Evolutionary conservation across 2,329 filamentous ascomycete species (phyloP), one percentile per base, ranked within the genome.

Genomic region (Nannizzia gypsea): DNA sequence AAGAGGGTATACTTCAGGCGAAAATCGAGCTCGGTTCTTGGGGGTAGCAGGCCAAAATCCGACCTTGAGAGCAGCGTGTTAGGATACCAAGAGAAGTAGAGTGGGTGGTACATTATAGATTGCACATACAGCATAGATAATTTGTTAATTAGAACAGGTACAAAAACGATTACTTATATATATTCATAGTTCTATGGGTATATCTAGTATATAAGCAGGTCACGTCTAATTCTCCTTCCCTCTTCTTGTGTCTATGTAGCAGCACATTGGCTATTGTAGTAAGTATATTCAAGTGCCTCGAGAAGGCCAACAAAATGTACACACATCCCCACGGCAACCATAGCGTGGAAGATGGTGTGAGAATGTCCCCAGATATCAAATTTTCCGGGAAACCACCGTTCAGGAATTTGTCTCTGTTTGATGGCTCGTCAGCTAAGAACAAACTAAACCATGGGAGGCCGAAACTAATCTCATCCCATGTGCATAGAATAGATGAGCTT

Each of bases 1-100:
- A 89, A 89, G 76, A 74, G 86, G 1, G 67, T 78, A 11, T 82
- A 75, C 63, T 77, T 81, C 20, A 46, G 57, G 26, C 22, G 57
- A 20, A 58, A 38, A 24, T 22, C 38, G n/a, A 50, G 38, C 15
- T 50, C 22, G 11, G 44, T 50, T 13, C 22, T 13, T 50, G 44
- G 44, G 17, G 9, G 20, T 50, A 20, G 17, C 17, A 24, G n/a
- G 5, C n/a, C 6, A 15, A 34, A 38, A 20, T 11, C n/a, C 20
- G 52, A 56, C 26, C 13, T n/a, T 15, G 52, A 56, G 22, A 56
- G 26, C 52, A 56, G 52, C 5, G 13, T 6, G 38, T 42, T 6
- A 5, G 44, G 3, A 50, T 26, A 26, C 9, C 44, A 2, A 6
- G 20, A 42, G 22, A 13, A 24, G 31, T 36, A 36, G 31, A 36